Percentiles rank a stretch among this genome's conserved stretches.
Evolutionary conservation across 805 yeast genomes (phyloP).

Genomic region (Candida rishiriensis): DNA sequence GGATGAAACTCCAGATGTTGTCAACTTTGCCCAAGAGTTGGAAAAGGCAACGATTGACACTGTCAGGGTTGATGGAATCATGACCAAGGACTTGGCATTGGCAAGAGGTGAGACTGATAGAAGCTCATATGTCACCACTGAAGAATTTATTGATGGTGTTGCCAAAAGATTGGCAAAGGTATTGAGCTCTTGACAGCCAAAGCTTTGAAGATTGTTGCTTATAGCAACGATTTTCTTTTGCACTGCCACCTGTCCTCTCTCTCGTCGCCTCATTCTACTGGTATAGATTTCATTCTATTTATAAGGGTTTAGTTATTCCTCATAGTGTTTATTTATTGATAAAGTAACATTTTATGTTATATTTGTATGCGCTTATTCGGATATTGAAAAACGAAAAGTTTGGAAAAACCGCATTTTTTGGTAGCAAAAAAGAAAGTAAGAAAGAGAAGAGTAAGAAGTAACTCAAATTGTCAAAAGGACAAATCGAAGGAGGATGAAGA

Average conservation of each 20-base stretch:
- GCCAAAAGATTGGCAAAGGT: conserved; percentile 37
- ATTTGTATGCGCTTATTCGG: too few species aligned
- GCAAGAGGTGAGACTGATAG: conserved; percentile 49
- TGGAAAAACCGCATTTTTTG: too few species aligned
- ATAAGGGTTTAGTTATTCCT: too few species aligned
- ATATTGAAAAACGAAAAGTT: too few species aligned
- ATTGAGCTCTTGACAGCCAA: neutral
- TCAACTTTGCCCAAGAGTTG: conserved; percentile 57
- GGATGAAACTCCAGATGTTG: conserved; percentile 68
- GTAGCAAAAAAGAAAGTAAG: too few species aligned
- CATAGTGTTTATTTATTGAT: too few species aligned
- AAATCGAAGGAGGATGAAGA: too few species aligned
- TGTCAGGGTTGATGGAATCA: conserved; percentile 67
- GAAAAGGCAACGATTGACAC: conserved; percentile 69
- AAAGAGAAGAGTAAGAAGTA: too few species aligned
- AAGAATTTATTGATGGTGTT: conserved; percentile 75
- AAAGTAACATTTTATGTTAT: too few species aligned
- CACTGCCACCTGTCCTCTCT: neutral
- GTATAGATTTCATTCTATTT: too few species aligned
- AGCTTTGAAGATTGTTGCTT: neutral
- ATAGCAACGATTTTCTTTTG: neutral
- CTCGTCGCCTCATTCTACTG: too few species aligned
- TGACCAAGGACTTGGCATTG: conserved; percentile 81
- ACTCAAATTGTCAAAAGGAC: too few species aligned
- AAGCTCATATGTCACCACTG: conserved; percentile 55